phyloP scores from a whole-genome alignment of 2,329 filamentous ascomycete genomes.

The Ustulina deusta region DNA sequence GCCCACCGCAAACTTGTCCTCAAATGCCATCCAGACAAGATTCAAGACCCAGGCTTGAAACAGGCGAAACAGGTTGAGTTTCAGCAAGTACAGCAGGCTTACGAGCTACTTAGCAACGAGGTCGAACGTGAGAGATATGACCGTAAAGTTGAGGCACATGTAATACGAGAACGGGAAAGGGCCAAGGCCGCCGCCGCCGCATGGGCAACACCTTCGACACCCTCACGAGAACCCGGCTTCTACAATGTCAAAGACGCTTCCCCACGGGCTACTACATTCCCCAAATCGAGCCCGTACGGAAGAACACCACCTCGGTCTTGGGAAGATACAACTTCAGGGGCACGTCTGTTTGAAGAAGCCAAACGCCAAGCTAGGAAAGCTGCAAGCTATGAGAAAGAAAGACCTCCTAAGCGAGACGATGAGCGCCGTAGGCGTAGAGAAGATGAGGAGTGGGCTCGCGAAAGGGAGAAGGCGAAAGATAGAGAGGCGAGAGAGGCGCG shows the following conservation, averaged over 20 bases:
- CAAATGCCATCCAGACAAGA: conserved; percentile 92
- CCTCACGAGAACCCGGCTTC: conserved; percentile 52
- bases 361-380: conserved; percentile 58
- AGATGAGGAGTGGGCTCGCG: conserved; percentile 47
- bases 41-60: conserved; percentile 81
- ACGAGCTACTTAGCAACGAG: conserved; percentile 88
- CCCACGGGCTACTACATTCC: conserved; percentile 58
- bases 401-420: conserved; percentile 56
- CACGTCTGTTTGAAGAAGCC: conserved; percentile 58
- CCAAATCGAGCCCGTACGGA: conserved; percentile 52
- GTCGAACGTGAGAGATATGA: conserved; percentile 80
- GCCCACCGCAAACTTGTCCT: conserved; percentile 88
- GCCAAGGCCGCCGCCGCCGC: conserved; percentile 40
- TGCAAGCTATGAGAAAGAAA: conserved; percentile 59
- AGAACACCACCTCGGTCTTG: conserved; percentile 57
- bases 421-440: conserved; percentile 54
- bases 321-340: conserved; percentile 60
- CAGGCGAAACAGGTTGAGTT: conserved; percentile 86
- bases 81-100: conserved; percentile 91
- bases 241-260: conserved; percentile 65
- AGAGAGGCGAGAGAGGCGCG: conserved; percentile 42
- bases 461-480: conserved; percentile 41
- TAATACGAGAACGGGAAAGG: conserved; percentile 59
- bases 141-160: conserved; percentile 75
- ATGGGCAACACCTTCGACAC: conserved; percentile 49